Percentiles rank a stretch among this genome's conserved stretches.
Evolutionary conservation across 495 filamentous ascomycete genomes (phyloP).

Genomic region (Talaromyces wortmannii): DNA sequence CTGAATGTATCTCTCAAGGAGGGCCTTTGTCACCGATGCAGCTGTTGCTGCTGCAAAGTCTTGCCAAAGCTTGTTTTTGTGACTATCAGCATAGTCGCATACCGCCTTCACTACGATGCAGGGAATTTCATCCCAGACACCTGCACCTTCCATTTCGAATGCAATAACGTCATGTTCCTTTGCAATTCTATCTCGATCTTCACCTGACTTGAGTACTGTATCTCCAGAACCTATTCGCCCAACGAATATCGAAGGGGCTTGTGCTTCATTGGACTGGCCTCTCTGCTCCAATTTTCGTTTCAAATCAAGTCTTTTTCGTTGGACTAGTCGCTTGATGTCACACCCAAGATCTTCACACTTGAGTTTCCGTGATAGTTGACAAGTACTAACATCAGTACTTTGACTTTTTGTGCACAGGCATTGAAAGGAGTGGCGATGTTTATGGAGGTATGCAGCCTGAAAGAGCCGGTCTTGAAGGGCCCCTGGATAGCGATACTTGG

Average conservation of each 20-base stretch:
- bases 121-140: slow-evolving; percentile 22
- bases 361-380: background rate
- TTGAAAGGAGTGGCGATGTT: slow-evolving; percentile 8
- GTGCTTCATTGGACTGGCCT: background rate
- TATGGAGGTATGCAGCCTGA: slow-evolving; percentile 11
- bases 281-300: background rate
- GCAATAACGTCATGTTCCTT: slow-evolving; percentile 14
- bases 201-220: slow-evolving; percentile 14
- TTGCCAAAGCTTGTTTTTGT: slow-evolving; percentile 17
- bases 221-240: slow-evolving; percentile 14
- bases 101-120: slow-evolving; percentile 26
- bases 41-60: slow-evolving; percentile 22
- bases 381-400: background rate
- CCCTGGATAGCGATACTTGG: slow-evolving; percentile 8
- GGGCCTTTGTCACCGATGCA: slow-evolving; percentile 15
- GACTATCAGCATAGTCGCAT: slow-evolving; percentile 28
- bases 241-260: slow-evolving; percentile 3
- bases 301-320: background rate
- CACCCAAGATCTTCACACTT: background rate
- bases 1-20: slow-evolving; percentile 5
- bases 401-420: background rate
- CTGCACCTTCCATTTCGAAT: slow-evolving; percentile 33
- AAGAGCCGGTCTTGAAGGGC: slow-evolving; percentile 11
- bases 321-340: background rate
- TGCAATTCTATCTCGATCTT: slow-evolving; percentile 11